A percentile compares a stretch with the other conserved stretches of the same genome.
Evolutionary conservation across 805 yeast species (phyloP).

Genomic region (Candida anglica): DNA sequence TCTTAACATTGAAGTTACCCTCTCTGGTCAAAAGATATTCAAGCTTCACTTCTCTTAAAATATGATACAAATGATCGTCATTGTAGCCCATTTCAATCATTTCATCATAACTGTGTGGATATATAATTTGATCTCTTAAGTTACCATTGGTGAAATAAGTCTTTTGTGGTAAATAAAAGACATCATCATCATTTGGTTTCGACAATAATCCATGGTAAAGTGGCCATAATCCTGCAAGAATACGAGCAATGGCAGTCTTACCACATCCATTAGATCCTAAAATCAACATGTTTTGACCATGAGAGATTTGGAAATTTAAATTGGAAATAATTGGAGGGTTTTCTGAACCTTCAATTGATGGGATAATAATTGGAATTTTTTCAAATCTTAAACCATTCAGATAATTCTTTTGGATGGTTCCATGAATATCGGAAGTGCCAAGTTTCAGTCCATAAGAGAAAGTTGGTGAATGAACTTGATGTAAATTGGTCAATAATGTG

Average conservation of each 20-base stretch:
- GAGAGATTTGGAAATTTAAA: slow-evolving; percentile 57
- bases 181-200: slow-evolving; percentile 65
- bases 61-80: slow-evolving; percentile 65
- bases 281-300: slow-evolving; percentile 69
- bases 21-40: slow-evolving; percentile 75
- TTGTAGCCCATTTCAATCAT: slow-evolving; percentile 69
- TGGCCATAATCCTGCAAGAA: slow-evolving; percentile 91
- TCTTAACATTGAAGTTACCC: slow-evolving; percentile 47
- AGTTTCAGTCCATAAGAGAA: slow-evolving; percentile 47
- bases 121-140: slow-evolving; percentile 85
- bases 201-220: slow-evolving; percentile 78
- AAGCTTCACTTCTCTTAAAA: slow-evolving; percentile 71
- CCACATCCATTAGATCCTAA: slow-evolving; percentile 90
- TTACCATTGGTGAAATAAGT: slow-evolving; percentile 82
- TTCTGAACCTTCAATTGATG: slow-evolving; percentile 56
- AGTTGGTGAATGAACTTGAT: slow-evolving; percentile 69
- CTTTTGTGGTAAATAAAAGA: slow-evolving; percentile 79
- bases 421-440: slow-evolving; percentile 51
- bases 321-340: slow-evolving; percentile 58
- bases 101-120: slow-evolving; percentile 75
- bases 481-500: slow-evolving; percentile 68
- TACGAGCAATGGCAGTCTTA: slow-evolving; percentile 78
- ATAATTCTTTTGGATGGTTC: slow-evolving; percentile 76
- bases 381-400: slow-evolving; percentile 75
- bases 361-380: slow-evolving; percentile 76